phyloP scores from a whole-genome alignment of 23 red algal species.

The Rhodosorus marinus region DNA sequence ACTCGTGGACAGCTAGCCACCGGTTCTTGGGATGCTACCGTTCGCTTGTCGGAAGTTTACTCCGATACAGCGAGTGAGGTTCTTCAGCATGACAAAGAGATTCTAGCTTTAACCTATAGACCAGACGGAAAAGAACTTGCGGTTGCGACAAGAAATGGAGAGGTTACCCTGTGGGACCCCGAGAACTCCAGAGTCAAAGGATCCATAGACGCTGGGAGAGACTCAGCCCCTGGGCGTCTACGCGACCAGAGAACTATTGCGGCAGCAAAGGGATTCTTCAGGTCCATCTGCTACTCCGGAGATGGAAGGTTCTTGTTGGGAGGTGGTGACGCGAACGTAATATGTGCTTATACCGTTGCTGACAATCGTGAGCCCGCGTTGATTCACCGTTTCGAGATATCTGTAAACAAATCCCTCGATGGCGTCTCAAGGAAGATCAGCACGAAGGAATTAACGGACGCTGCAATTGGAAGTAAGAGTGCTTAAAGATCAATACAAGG shows the following conservation, averaged over 20 bases:
- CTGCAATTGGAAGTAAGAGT: constrained; percentile 26
- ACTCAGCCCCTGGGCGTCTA: constrained; percentile 37
- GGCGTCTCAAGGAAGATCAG: constrained; percentile 50
- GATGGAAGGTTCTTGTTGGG: constrained; percentile 83
- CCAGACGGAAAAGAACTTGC: constrained; percentile 57
- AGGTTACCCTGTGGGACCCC: constrained; percentile 58
- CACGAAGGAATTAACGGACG: constrained; percentile 29
- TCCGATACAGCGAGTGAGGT: constrained; percentile 21
- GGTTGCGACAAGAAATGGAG: constrained; percentile 36
- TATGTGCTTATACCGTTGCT: constrained; percentile 44
- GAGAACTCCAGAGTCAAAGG: constrained; percentile 20
- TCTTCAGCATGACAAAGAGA: constrained; percentile 65
- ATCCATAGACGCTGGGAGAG: constrained; percentile 70
- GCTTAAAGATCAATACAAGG: no score
- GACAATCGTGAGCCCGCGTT: constrained; percentile 19
- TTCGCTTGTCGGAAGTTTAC: constrained; percentile 85
- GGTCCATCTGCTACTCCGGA: constrained; percentile 41
- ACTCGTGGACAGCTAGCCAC: constrained; percentile 29
- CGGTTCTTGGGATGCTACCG: constrained; percentile 90
- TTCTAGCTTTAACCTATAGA: constrained; percentile 54
- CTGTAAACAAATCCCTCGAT: constrained; percentile 58
- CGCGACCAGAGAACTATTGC: constrained; percentile 31
- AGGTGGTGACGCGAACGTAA: constrained; percentile 34
- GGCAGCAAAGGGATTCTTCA: constrained; percentile 16
- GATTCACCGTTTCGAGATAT: constrained; percentile 19